Evolutionary conservation across 768 basidiomycete species (phyloP), one percentile per base, ranked within the genome.

Genomic region (Zangia roseola): DNA sequence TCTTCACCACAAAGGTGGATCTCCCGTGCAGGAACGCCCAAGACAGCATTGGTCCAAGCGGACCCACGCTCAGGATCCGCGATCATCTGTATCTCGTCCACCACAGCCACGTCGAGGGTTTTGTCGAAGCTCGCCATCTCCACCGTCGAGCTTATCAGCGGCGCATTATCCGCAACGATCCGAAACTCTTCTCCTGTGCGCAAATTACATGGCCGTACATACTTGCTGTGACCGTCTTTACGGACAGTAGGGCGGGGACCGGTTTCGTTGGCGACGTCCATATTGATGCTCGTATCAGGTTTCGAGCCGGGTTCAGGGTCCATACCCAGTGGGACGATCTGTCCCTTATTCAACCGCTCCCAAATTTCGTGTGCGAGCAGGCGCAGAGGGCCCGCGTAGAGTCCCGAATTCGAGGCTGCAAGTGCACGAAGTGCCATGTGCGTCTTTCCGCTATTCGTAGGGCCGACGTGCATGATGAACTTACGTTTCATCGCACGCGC

Each of bases 61-160:
- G 70, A 73, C 0, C 97, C 95, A 14, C 97, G 83, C 4, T 82
- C 72, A 0, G 74, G 68, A 65, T 97, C 92, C 0, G 80, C 80
- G 16, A 98, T 81, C 88, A 98, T 88, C 72, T 98, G 97, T 40
- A 99, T 97, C 72, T 98, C 95, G 65, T 97, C 97, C 38, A 99
- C 75, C 39, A 99, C 94, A 0, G 84, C 94, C 20, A 98, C 92
- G 43, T 95, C 91, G 46, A 71, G 73, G 4, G 51, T 50, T 16
- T 40, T 53, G 2, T 55, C 52, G 10, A 72, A 55, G 6, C 75
- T 72, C 28, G 88, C 65, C 94, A 98, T 99, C 75, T 99, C 97
- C 57, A 97, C 87, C 3, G 97, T 99, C 65, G 90, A 93, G 62
- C 85, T 86, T n/a, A 76, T 49, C 31, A 97, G 65, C 0, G 74